Percentiles rank a stretch among this genome's conserved stretches.
phyloP scores from a whole-genome alignment of 192 early-diverging fungal genomes.

The Linnemannia exigua region DNA sequence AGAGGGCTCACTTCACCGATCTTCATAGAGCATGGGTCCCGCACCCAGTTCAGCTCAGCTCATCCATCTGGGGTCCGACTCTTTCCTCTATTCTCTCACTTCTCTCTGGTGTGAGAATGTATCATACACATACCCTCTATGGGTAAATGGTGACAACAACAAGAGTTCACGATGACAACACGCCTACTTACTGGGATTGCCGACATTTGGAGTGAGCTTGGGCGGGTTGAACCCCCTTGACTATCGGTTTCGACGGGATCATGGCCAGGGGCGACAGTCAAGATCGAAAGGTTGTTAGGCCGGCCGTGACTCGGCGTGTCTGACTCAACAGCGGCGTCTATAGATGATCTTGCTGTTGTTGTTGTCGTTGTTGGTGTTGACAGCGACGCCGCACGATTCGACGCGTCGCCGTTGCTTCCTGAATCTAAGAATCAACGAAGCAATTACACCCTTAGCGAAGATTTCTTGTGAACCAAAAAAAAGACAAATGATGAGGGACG shows the following conservation, averaged over 20 bases:
- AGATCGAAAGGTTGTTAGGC: not conserved
- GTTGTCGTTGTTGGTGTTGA: not conserved
- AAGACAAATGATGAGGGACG: not conserved
- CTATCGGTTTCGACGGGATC: conserved; percentile 36
- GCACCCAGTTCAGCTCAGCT: conserved; percentile 10
- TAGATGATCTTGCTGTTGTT: not conserved
- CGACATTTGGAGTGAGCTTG: conserved; percentile 38
- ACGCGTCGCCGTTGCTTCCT: not conserved
- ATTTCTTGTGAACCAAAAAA: not conserved
- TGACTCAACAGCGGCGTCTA: not conserved
- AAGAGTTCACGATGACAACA: not conserved
- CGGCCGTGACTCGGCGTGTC: not conserved
- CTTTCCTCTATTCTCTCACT: not conserved
- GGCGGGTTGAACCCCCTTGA: conserved; percentile 43
- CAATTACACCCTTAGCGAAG: not conserved
- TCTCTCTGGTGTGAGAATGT: not conserved
- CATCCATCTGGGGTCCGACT: conserved; percentile 3
- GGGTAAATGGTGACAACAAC: not conserved
- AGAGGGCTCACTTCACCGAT: conserved; percentile 10
- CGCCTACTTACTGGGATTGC: conserved; percentile 34
- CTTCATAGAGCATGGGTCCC: conserved; percentile 12
- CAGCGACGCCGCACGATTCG: not conserved
- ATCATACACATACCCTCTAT: not conserved
- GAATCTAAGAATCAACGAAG: not conserved
- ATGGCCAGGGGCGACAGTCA: conserved; percentile 4